Percentiles rank a stretch among this genome's conserved stretches.
Conservation (phyloP, 2,329 filamentous ascomycete species). For the Cyanodermella asteris region DNA sequence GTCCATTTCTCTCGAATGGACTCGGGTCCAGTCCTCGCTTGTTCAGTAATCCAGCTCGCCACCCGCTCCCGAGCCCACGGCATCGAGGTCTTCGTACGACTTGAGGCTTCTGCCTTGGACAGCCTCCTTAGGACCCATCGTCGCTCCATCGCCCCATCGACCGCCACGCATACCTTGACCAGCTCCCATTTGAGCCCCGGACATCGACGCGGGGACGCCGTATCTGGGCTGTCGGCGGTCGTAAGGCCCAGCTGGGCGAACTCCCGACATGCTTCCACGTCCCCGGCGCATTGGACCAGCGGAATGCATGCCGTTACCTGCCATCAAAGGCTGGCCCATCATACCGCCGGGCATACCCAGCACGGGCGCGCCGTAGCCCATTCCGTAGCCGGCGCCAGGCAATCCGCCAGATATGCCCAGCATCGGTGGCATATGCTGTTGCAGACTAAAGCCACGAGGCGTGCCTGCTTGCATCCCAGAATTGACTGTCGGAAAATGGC, state of each 20-base stretch:
- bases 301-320: slow-evolving; percentile 33
- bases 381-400: slow-evolving; percentile 9
- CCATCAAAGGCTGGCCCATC: slow-evolving; percentile 16
- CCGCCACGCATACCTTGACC: slow-evolving; percentile 22
- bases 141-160: slow-evolving; percentile 49
- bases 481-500: slow-evolving; percentile 70
- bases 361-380: too few relatives aligned
- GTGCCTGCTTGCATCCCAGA: slow-evolving; percentile 61
- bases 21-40: neutral
- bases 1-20: too few relatives aligned
- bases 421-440: slow-evolving; percentile 40
- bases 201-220: slow-evolving; percentile 14
- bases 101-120: slow-evolving; percentile 82
- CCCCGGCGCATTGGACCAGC: slow-evolving; percentile 48
- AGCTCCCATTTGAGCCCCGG: slow-evolving; percentile 13
- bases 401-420: slow-evolving; percentile 29
- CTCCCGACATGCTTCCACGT: slow-evolving; percentile 31
- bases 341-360: slow-evolving; percentile 15
- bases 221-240: slow-evolving; percentile 35
- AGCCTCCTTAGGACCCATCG: slow-evolving; percentile 71
- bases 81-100: slow-evolving; percentile 94
- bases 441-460: slow-evolving; percentile 74
- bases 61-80: slow-evolving; percentile 49
- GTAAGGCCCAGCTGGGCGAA: slow-evolving; percentile 43
- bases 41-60: slow-evolving; percentile 75